Evolutionary conservation across 768 basidiomycete genomes (phyloP), one percentile per base, ranked within the genome.

Genomic region (Lactarius indigo): DNA sequence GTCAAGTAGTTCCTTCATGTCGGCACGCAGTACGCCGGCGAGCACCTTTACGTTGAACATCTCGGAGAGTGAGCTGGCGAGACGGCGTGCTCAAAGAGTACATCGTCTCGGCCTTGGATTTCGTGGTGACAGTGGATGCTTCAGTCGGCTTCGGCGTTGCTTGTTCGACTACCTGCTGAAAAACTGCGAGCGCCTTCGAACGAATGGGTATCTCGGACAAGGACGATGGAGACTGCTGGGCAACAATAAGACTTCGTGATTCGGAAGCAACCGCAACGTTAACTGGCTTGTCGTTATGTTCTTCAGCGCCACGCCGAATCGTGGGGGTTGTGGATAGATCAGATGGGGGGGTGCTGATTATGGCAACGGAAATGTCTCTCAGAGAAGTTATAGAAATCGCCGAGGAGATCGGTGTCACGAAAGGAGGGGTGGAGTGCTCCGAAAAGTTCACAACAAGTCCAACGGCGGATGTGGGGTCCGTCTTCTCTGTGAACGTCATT

Each of bases 1-100:
- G 30, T 83, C 83, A 39, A 84, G 73, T 23, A 89, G 77, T 68
- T 88, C 87, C 26, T 81, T 78, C 59, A 87, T 74, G 64, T 89
- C 87, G 60, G 77, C 79, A 10, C 79, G 79, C 26, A 87, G 75
- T n/a, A 60, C 50, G 23, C 76, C 76, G 8, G 81, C 77, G 2
- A 80, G 72, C 28, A 82, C 73, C 15, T 79, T 79, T 56, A 81
- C 81, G 61, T 81, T 77, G 54, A 79, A 82, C 44, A 79, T 77
- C 44, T 84, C 85, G 15, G 86, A 81, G 47, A 88, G 73, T 18
- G 85, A 80, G 68, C 81, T 78, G 50, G 79, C 76, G 26, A 80
- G 71, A 64, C 76, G 77, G 77, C 64, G 80, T 73, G 68, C 81
- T 80, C 64, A 83, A 69, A 75, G 71, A 64, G 76, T 74, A 65